A percentile compares a stretch with the other conserved stretches of the same genome.
Evolutionary conservation across 2,329 filamentous ascomycete species (phyloP).

Genomic region (Penicillium glabrum): DNA sequence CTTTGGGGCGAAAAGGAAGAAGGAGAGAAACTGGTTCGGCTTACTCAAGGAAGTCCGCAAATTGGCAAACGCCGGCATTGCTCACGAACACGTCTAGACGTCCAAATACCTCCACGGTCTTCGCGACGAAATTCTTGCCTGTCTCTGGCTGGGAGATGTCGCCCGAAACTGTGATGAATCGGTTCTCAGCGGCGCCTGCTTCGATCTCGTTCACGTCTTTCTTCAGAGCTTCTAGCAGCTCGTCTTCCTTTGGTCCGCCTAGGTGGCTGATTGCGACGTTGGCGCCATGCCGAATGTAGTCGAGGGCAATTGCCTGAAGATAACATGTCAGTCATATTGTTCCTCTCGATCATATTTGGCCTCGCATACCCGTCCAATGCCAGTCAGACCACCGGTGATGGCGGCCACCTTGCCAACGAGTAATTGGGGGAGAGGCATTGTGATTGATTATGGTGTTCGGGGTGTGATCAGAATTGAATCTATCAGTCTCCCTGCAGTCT

Average conservation of each 20-base stretch:
- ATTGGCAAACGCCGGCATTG: slow-evolving; percentile 86
- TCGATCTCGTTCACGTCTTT: slow-evolving; percentile 31
- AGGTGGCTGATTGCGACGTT: slow-evolving; percentile 80
- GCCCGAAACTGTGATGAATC: slow-evolving; percentile 68
- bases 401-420: slow-evolving; percentile 75
- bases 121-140: slow-evolving; percentile 64
- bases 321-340: not conserved
- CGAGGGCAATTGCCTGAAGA: slow-evolving; percentile 69
- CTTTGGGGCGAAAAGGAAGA: not conserved
- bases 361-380: slow-evolving; percentile 65
- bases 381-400: slow-evolving; percentile 83
- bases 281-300: slow-evolving; percentile 75
- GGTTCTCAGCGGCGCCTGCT: slow-evolving; percentile 25
- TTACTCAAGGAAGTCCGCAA: slow-evolving; percentile 78
- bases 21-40: slow-evolving; percentile 15
- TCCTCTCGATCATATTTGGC: not conserved
- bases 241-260: slow-evolving; percentile 42
- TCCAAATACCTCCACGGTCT: slow-evolving; percentile 57
- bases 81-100: slow-evolving; percentile 77
- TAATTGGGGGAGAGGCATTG: slow-evolving; percentile 47
- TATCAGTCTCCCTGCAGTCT: not conserved
- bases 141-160: slow-evolving; percentile 76
- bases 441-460: not conserved
- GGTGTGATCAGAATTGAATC: not conserved
- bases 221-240: slow-evolving; percentile 30